phyloP scores from a whole-genome alignment of 345 rosid species.

The Populus euphratica region DNA sequence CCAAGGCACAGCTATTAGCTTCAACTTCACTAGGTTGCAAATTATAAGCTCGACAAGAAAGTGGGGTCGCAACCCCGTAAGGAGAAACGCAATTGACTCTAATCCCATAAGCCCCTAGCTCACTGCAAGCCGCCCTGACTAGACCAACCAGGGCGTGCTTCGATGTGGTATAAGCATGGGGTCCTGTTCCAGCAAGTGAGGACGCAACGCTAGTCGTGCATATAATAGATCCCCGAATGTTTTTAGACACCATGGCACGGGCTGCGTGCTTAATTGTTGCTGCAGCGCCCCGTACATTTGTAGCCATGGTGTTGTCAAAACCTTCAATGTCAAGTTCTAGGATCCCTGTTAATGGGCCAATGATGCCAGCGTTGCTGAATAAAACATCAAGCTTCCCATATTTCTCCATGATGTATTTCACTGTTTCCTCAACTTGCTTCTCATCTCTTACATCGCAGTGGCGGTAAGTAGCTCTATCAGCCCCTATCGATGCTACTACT shows the following conservation, averaged over 20 bases:
- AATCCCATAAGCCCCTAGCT: conserved; percentile 75
- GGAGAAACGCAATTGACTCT: conserved; percentile 85
- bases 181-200: conserved; percentile 58
- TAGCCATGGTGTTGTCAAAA: conserved; percentile 54
- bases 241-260: conserved; percentile 65
- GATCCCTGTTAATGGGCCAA: conserved; percentile 54
- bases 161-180: conserved; percentile 70
- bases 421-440: conserved; percentile 62
- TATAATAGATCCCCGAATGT: conserved; percentile 68
- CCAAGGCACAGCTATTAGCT: conserved; percentile 31
- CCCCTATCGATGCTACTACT: conserved; percentile 42
- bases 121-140: conserved; percentile 64
- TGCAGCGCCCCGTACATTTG: conserved; percentile 75
- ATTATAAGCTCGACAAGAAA: conserved; percentile 51
- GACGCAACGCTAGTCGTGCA: conserved; percentile 73
- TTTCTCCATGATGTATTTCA: conserved; percentile 43
- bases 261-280: conserved; percentile 77
- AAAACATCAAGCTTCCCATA: conserved; percentile 65
- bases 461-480: conserved; percentile 41
- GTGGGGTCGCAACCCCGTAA: conserved; percentile 78
- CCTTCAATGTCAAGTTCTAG: conserved; percentile 52
- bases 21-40: conserved; percentile 48
- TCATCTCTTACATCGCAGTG: conserved; percentile 84
- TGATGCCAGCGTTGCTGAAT: conserved; percentile 80
- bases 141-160: conserved; percentile 80